Evolutionary conservation across 2,329 filamentous ascomycete species (phyloP), one percentile per base, ranked within the genome.

Genomic region (Metarhizium sp.): DNA sequence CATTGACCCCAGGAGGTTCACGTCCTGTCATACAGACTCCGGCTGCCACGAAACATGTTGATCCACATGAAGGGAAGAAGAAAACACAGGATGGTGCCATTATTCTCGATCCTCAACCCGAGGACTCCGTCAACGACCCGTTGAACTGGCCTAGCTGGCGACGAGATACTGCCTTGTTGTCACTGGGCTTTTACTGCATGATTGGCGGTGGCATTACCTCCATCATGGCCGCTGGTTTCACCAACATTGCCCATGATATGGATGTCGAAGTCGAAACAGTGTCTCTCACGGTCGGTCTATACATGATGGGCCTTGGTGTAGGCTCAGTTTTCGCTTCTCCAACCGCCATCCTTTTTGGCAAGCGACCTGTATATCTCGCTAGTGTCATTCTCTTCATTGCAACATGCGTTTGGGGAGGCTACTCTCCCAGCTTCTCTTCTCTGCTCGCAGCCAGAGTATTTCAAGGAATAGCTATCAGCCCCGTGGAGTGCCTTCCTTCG

Each of bases 141-240:
- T 74, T 97, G 55, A 97, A 97, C 68, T 97, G 92, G 92, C 85
- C 88, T 0, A 74, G 79, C 6, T 90, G 89, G 85, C 82, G 90
- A 45, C 79, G 92, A 69, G 90, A 97, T 69, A 70, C 78, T 29
- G 90, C 92, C 0, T 72, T 97, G 59, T 63, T 95, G 0, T 92
- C 87, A 0, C 76, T 97, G 4, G 92, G 92, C 1, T 86, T 96
- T 64, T 96, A 95, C 71, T 96, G 91, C 70, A 88, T 96, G 84
- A 72, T 96, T 18, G 92, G 92, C 55, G 92, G 92, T 45, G 92
- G 92, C 47, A 95, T 95, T 76, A 96, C 92, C 0, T 88, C 94
- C 0, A 76, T 96, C 34, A 78, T 97, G 18, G 92, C 92, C 0
- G 92, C 94, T 10, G 92, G 91, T 13, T 97, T 96, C 74, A 85